Percentiles rank a stretch among this genome's conserved stretches.
Conservation (phyloP, 1,284 basidiomycete genomes). For the Vanrija humicola region DNA sequence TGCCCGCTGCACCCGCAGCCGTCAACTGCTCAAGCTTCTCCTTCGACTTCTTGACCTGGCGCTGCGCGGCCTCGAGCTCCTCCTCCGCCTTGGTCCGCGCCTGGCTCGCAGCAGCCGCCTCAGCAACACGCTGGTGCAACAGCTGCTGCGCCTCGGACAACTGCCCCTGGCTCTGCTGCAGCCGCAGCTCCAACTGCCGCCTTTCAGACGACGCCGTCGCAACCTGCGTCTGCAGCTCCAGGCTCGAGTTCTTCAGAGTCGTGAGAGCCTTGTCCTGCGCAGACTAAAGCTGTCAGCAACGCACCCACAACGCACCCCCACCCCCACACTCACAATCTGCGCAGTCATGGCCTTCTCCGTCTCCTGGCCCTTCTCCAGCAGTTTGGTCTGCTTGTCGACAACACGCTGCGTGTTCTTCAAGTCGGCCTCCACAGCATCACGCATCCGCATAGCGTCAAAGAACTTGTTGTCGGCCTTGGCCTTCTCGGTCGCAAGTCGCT, state of each 20-base stretch:
- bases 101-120: slow-evolving; percentile 41
- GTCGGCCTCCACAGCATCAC: slow-evolving; percentile 76
- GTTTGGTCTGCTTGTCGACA: slow-evolving; percentile 72
- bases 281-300: slow-evolving; percentile 46
- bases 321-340: slow-evolving; percentile 57
- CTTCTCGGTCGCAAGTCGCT: slow-evolving; percentile 66
- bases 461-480: slow-evolving; percentile 95
- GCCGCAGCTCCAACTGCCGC: slow-evolving; percentile 35
- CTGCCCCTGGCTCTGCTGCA: slow-evolving; percentile 44
- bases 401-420: slow-evolving; percentile 63
- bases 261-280: slow-evolving; percentile 55
- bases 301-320: not conserved
- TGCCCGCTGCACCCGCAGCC: slow-evolving; percentile 22
- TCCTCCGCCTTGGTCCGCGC: slow-evolving; percentile 43
- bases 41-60: slow-evolving; percentile 39
- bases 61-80: slow-evolving; percentile 40
- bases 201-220: slow-evolving; percentile 46
- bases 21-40: slow-evolving; percentile 42
- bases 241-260: slow-evolving; percentile 50
- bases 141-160: slow-evolving; percentile 46
- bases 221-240: slow-evolving; percentile 49
- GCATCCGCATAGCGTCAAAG: slow-evolving; percentile 83
- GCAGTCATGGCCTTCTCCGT: slow-evolving; percentile 58
- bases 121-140: slow-evolving; percentile 44
- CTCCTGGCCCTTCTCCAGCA: slow-evolving; percentile 66